Percentiles rank a stretch among this genome's conserved stretches.
Evolutionary conservation across 768 basidiomycete genomes (phyloP).

Genomic region (Serpula lacrymans): DNA sequence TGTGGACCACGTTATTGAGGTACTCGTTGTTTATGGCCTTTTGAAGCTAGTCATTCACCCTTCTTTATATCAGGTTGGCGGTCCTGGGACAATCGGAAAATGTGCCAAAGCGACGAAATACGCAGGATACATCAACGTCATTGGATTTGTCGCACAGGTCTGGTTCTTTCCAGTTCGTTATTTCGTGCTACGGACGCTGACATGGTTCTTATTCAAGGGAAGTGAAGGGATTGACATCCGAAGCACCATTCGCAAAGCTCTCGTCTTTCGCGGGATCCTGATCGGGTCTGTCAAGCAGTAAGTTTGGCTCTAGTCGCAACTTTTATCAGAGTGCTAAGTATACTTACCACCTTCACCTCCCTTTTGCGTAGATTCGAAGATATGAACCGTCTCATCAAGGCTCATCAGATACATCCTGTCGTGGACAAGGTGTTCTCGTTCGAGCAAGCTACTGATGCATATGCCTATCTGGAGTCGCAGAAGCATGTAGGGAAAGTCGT

Average conservation of each 20-base stretch:
- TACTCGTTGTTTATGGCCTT: too few relatives aligned
- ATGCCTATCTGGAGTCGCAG: constrained; percentile 49
- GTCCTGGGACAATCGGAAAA: constrained; percentile 46
- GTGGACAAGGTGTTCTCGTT: constrained; percentile 59
- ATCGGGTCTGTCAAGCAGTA: constrained; percentile 60
- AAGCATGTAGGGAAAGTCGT: constrained; percentile 62
- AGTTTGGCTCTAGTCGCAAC: constrained; percentile 13
- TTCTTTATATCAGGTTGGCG: constrained; percentile 43
- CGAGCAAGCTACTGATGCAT: constrained; percentile 50
- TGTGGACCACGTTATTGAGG: constrained; percentile 34
- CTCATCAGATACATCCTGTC: constrained; percentile 45
- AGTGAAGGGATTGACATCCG: constrained; percentile 27
- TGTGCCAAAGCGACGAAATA: constrained; percentile 36
- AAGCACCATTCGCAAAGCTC: constrained; percentile 36
- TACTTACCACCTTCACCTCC: too few relatives aligned
- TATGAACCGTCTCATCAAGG: constrained; percentile 47
- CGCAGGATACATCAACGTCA: constrained; percentile 45
- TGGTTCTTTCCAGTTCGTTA: constrained; percentile 1
- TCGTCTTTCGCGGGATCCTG: constrained; percentile 48
- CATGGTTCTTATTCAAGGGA: constrained; percentile 12
- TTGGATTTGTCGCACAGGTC: constrained; percentile 51
- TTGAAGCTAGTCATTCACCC: too few relatives aligned
- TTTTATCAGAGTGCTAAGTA: background rate
- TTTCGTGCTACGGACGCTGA: background rate
- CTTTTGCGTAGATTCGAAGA: constrained; percentile 51